phyloP scores from a whole-genome alignment of 345 rosid genomes.

The Sisymbrium irio region DNA sequence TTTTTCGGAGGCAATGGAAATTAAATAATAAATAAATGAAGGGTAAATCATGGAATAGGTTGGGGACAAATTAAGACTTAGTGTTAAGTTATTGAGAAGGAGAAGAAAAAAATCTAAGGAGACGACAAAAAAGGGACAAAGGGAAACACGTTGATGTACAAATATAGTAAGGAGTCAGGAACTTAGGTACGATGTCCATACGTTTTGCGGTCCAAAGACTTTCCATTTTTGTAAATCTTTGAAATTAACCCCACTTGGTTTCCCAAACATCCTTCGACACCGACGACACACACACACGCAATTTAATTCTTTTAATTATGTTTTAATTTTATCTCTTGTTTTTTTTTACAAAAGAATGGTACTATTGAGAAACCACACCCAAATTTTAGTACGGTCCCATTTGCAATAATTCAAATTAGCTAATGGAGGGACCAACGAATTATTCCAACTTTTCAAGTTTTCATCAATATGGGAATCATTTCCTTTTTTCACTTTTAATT shows the following conservation, averaged over 20 bases:
- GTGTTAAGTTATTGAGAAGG: slow-evolving; percentile 15
- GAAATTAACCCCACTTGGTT: slow-evolving; percentile 39
- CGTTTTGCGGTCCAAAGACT: slow-evolving; percentile 41
- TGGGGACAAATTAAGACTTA: background rate
- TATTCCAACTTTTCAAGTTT: slow-evolving; percentile 32
- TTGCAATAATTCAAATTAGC: slow-evolving; percentile 37
- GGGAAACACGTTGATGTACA: slow-evolving; percentile 31
- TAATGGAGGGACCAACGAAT: slow-evolving; percentile 37
- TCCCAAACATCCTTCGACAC: slow-evolving; percentile 35
- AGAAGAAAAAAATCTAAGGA: slow-evolving; percentile 13
- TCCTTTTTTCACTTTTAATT: slow-evolving; percentile 6
- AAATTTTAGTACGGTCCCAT: slow-evolving; percentile 34
- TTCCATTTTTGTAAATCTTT: slow-evolving; percentile 36
- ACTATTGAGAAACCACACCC: slow-evolving; percentile 27
- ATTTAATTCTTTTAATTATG: slow-evolving; percentile 12
- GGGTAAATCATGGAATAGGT: background rate
- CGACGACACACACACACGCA: slow-evolving; percentile 33
- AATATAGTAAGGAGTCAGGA: slow-evolving; percentile 37
- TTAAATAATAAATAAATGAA: background rate
- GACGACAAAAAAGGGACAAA: slow-evolving; percentile 31
- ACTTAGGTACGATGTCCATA: slow-evolving; percentile 41
- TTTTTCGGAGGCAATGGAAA: background rate
- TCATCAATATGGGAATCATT: slow-evolving; percentile 31
- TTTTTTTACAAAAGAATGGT: background rate
- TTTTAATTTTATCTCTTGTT: background rate